Conservation (phyloP, 768 basidiomycete species). For the Mrakia gelida region DNA sequence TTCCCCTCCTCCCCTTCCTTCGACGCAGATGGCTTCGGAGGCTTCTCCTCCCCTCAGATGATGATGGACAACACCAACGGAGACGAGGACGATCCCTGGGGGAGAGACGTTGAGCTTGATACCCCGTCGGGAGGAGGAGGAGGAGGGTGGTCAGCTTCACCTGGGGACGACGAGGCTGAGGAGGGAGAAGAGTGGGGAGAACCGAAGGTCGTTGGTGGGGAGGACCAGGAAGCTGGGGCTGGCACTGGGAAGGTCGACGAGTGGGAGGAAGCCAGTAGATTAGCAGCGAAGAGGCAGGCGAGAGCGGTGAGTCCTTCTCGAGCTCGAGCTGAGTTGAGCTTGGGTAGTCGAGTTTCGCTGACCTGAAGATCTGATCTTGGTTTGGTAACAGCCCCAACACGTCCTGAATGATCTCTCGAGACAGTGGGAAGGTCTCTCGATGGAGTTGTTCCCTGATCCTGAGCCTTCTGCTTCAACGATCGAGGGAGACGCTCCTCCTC, state of each 20-base stretch:
- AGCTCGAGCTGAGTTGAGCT: too few relatives aligned
- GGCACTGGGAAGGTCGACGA: conserved; percentile 14
- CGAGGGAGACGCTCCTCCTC: neutral
- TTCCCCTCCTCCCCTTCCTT: conserved; percentile 22
- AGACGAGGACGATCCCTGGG: conserved; percentile 20
- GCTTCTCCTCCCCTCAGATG: conserved; percentile 2
- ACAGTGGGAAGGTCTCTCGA: conserved; percentile 7
- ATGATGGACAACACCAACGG: neutral
- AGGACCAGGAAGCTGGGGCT: neutral
- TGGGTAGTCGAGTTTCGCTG: neutral
- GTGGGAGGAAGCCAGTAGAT: conserved; percentile 23
- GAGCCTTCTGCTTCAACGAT: neutral
- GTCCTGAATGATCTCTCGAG: neutral
- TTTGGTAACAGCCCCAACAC: neutral
- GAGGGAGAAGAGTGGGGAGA: conserved; percentile 3
- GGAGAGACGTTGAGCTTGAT: neutral
- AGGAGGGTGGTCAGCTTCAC: conserved; percentile 15
- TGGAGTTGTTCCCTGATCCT: neutral
- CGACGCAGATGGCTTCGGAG: conserved; percentile 17
- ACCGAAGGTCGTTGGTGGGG: neutral
- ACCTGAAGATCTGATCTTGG: too few relatives aligned
- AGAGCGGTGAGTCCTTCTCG: conserved; percentile 23
- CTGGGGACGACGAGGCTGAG: neutral
- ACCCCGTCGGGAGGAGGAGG: neutral
- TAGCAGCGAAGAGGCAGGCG: conserved; percentile 11